Evolutionary conservation across 108 stramenopile species (phyloP), one percentile per base, ranked within the genome.

Genomic region (Nitzschia palea): DNA sequence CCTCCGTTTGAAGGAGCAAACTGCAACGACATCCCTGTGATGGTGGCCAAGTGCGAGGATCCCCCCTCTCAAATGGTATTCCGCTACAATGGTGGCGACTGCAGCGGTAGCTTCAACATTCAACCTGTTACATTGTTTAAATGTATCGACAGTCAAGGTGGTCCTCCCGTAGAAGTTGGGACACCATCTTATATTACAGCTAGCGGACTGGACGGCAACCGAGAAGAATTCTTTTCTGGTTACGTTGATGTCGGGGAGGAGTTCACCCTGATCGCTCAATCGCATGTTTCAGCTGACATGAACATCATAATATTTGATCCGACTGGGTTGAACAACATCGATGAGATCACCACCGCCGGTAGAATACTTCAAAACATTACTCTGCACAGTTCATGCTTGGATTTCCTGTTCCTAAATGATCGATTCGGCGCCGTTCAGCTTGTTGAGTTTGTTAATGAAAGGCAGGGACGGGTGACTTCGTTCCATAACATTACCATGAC

Each of bases 221-320:
- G 4, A 40, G 62, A 45, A n/a, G 45, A 37, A 32, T 48, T 28
- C 15, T 50, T 48, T 50, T 44, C 44, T 3, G 47, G 47, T 2
- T 50, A 31, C 26, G 62, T 63, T 23, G 22, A 12, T 4, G 62
- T 63, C 27, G 45, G 45, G 26, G 45, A 63, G 15, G 45, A 30
- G 26, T 61, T 61, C 27, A 9, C 33, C 23, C 28, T 50, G 30
- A 5, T 48, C 14, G 26, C 44, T 14, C 6, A 23, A 3, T 8
- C 25, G 28, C 14, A 43, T 18, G n/a, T 48, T 15, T 27, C 25
- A 4, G 10, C 23, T 3, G 48, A 63, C 30, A 48, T 36, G 26
- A 63, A 63, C 26, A 20, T 63, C 26, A n/a, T 36, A 4, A 48
- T 63, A 5, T 63, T 48, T 27, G 45, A 63, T 48, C 62, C 62